These are phyloP conservation scores for Yamadazyma sp. DNA, from an alignment of 805 yeast species.

Conservation along the genomic window DNA sequence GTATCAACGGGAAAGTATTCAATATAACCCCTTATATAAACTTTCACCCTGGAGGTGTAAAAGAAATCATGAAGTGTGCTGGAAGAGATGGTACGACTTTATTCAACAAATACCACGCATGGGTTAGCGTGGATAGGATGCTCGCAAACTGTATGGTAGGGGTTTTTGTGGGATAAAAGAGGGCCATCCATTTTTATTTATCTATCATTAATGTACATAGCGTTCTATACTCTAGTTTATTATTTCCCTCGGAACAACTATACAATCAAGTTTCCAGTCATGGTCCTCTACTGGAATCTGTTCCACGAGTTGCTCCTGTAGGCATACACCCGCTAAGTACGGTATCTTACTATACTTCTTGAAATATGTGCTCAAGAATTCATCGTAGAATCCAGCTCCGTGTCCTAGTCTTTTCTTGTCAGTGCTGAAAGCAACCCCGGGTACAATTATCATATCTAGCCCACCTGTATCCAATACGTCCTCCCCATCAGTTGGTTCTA, in stretches of 20 bases:
- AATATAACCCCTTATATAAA: slow-evolving; percentile 80
- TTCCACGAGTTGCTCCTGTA: slow-evolving; percentile 59
- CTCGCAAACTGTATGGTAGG: slow-evolving; percentile 81
- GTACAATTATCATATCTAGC: slow-evolving; percentile 74
- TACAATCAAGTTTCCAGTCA: slow-evolving; percentile 58
- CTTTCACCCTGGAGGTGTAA: slow-evolving; percentile 93
- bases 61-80: slow-evolving; percentile 72
- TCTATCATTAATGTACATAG: slow-evolving; percentile 2
- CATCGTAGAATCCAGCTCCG: slow-evolving; percentile 93
- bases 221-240: background rate
- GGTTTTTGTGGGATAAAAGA: slow-evolving; percentile 24
- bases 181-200: slow-evolving; percentile 2
- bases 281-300: slow-evolving; percentile 59
- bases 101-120: slow-evolving; percentile 65
- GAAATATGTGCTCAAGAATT: slow-evolving; percentile 32
- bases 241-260: slow-evolving; percentile 39
- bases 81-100: slow-evolving; percentile 79
- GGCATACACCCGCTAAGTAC: slow-evolving; percentile 59
- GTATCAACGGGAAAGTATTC: slow-evolving; percentile 75
- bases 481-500: slow-evolving; percentile 58
- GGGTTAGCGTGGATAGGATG: slow-evolving; percentile 85
- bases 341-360: slow-evolving; percentile 32
- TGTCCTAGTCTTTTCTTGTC: slow-evolving; percentile 70
- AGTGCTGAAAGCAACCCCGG: slow-evolving; percentile 78
- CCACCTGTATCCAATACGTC: slow-evolving; percentile 26